These are phyloP conservation scores for Fusarium equiseti DNA, from an alignment of 2,329 filamentous ascomycete genomes.

Conservation along the genomic window DNA sequence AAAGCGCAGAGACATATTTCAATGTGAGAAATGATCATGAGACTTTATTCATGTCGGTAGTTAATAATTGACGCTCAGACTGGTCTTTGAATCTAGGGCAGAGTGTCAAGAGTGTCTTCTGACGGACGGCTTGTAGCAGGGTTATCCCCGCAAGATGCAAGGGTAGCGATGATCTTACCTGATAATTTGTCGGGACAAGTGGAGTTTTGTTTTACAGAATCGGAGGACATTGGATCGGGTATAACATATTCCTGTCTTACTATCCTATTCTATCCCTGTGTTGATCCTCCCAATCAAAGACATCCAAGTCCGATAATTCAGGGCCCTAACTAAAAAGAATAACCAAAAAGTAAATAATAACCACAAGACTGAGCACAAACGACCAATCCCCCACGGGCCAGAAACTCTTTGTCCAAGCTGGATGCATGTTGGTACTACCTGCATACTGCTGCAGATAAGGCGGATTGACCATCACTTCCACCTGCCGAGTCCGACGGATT, in stretches of 20 bases:
- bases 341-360: conserved; percentile 12
- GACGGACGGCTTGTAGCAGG: not conserved
- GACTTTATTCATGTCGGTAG: not conserved
- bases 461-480: conserved; percentile 19
- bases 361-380: not conserved
- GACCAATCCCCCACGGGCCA: not conserved
- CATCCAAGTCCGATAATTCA: no score
- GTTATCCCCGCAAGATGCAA: not conserved
- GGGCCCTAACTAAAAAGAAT: not conserved
- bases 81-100: not conserved
- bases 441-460: conserved; percentile 9
- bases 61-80: not conserved
- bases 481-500: conserved; percentile 10
- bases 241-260: not conserved
- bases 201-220: not conserved
- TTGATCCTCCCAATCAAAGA: not conserved
- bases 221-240: not conserved
- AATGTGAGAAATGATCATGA: not conserved
- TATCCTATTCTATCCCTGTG: not conserved
- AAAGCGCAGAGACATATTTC: not conserved
- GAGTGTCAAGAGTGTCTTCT: not conserved
- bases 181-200: not conserved
- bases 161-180: not conserved
- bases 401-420: not conserved
- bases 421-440: not conserved